These are phyloP conservation scores for Trifolium fragiferum DNA, from an alignment of 306 rosid genomes.

Conservation along the genomic window DNA sequence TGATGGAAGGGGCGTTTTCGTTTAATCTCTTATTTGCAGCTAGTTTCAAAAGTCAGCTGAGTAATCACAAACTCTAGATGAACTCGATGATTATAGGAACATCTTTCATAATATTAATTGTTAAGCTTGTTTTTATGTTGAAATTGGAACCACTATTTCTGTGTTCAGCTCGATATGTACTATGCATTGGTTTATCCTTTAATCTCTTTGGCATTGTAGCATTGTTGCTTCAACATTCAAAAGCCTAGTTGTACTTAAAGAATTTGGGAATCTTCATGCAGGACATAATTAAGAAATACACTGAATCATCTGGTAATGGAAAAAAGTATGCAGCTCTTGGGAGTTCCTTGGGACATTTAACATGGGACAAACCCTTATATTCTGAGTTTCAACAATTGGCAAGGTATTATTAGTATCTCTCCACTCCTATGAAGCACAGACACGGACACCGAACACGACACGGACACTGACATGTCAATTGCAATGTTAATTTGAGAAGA, in stretches of 20 bases:
- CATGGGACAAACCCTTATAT: conserved; percentile 80
- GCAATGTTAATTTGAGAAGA: no score
- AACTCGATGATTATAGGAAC: background rate
- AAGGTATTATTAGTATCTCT: conserved; percentile 60
- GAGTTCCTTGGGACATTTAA: conserved; percentile 77
- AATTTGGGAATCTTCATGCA: conserved; percentile 42
- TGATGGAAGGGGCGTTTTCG: background rate
- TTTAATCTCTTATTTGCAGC: background rate
- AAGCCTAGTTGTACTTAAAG: background rate
- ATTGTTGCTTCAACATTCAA: conserved; percentile 14
- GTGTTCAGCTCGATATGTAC: background rate
- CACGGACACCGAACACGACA: no score
- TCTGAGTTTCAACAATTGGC: conserved; percentile 84
- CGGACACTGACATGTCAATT: no score
- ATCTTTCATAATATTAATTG: conserved; percentile 2
- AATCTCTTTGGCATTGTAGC: conserved; percentile 17
- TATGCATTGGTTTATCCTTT: background rate
- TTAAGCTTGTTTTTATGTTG: conserved; percentile 13
- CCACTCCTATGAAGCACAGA: no score
- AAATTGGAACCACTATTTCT: background rate
- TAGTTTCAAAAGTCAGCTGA: conserved; percentile 20
- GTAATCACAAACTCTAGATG: background rate
- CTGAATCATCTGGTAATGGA: conserved; percentile 60
- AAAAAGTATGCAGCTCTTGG: conserved; percentile 82
- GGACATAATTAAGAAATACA: conserved; percentile 81